phyloP scores from a whole-genome alignment of 202 grass and related monocot genomes.

The Cymbopogon flexuosus region DNA sequence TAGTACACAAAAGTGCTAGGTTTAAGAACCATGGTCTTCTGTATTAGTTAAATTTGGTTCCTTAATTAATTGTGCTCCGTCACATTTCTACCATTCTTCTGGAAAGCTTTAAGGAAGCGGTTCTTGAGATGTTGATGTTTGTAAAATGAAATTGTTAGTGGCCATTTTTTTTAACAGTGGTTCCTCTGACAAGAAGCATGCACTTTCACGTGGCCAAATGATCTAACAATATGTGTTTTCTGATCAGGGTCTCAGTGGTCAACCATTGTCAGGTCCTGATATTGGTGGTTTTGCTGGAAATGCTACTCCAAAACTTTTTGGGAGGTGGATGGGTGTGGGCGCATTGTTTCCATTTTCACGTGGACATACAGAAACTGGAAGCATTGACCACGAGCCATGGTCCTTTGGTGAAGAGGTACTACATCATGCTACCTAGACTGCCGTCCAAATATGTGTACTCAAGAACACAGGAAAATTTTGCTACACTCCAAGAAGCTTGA shows the following conservation, averaged over 20 bases:
- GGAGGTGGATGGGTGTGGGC: conserved; percentile 91
- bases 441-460: background rate
- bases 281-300: conserved; percentile 95
- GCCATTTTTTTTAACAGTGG: background rate
- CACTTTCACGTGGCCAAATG: background rate
- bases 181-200: background rate
- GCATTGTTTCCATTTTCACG: conserved; percentile 87
- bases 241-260: conserved; percentile 83
- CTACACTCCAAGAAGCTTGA: background rate
- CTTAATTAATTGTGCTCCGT: background rate
- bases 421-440: background rate
- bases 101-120: background rate
- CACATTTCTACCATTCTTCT: background rate
- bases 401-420: conserved; percentile 92
- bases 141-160: background rate
- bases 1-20: background rate
- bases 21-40: background rate
- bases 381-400: conserved; percentile 86
- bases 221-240: conserved; percentile 21
- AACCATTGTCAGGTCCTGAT: conserved; percentile 90
- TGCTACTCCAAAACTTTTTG: conserved; percentile 87
- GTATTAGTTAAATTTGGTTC: background rate
- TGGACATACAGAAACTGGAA: conserved; percentile 74
- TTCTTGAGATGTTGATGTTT: background rate
- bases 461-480: background rate